These are phyloP conservation scores for Aspergillus ochraceus DNA, from an alignment of 2,329 filamentous ascomycete genomes.

Conservation along the genomic window DNA sequence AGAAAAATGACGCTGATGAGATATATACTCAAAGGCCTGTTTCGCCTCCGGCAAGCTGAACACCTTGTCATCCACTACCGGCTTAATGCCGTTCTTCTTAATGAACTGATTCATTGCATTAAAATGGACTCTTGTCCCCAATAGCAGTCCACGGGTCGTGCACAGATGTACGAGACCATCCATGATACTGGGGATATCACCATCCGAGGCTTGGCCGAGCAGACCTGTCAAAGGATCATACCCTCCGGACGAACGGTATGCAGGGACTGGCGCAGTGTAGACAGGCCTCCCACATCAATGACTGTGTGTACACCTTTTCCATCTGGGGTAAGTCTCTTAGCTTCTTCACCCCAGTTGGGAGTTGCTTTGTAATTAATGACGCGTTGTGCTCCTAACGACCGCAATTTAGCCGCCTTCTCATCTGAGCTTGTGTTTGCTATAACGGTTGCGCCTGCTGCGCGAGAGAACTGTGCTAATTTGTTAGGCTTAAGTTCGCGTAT, in stretches of 20 bases:
- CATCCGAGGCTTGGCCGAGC: slow-evolving; percentile 43
- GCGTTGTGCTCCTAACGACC: slow-evolving; percentile 55
- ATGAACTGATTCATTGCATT: slow-evolving; percentile 53
- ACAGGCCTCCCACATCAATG: slow-evolving; percentile 57
- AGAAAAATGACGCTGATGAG: slow-evolving; percentile 51
- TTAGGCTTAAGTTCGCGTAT: too few relatives aligned
- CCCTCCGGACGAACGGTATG: slow-evolving; percentile 50
- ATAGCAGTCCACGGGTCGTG: slow-evolving; percentile 49
- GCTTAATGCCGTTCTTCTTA: slow-evolving; percentile 50
- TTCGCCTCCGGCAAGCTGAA: slow-evolving; percentile 49
- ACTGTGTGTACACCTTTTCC: slow-evolving; percentile 54
- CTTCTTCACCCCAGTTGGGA: slow-evolving; percentile 55
- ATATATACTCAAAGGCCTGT: slow-evolving; percentile 52
- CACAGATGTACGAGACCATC: slow-evolving; percentile 45
- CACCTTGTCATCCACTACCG: slow-evolving; percentile 50
- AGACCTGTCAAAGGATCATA: slow-evolving; percentile 55
- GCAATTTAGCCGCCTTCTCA: slow-evolving; percentile 52
- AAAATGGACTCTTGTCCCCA: slow-evolving; percentile 50
- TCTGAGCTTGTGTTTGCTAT: slow-evolving; percentile 58
- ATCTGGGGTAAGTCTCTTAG: slow-evolving; percentile 49
- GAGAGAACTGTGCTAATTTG: slow-evolving; percentile 27
- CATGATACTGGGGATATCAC: slow-evolving; percentile 31
- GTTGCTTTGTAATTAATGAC: slow-evolving; percentile 59
- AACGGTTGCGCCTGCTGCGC: slow-evolving; percentile 55
- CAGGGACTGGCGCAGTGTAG: slow-evolving; percentile 49